Percentiles rank a stretch among this genome's conserved stretches.
Evolutionary conservation across 2,329 filamentous ascomycete species (phyloP).

Genomic region (Xylaria sp.): DNA sequence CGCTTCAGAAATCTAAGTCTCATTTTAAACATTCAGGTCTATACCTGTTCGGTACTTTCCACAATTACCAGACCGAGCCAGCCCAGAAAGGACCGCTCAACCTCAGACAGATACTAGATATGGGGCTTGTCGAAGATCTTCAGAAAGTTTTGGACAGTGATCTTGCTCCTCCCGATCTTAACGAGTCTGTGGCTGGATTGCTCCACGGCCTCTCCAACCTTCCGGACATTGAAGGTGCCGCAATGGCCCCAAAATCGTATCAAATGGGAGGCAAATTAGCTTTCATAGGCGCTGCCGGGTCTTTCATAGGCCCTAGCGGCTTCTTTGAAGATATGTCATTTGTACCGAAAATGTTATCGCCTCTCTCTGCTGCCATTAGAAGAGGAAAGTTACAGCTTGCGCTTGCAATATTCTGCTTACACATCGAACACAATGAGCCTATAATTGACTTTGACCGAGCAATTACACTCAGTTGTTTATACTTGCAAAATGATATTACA

Average conservation of each 20-base stretch:
- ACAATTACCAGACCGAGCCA: neutral
- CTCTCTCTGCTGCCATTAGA: constrained; percentile 6
- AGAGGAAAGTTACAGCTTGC: constrained; percentile 5
- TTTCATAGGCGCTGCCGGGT: neutral
- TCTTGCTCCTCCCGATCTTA: neutral
- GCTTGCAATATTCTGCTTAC: neutral
- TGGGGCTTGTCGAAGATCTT: neutral
- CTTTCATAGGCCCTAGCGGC: neutral
- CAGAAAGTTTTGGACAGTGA: neutral
- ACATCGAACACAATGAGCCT: neutral
- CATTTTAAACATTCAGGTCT: neutral
- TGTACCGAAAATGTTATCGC: neutral
- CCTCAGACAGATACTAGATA: neutral
- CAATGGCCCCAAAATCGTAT: neutral
- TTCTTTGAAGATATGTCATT: neutral
- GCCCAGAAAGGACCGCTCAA: neutral
- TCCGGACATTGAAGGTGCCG: neutral
- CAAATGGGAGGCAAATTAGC: neutral
- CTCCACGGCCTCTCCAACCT: constrained; percentile 6
- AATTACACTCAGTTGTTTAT: neutral
- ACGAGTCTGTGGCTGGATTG: neutral
- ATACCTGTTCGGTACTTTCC: neutral
- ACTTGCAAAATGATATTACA: neutral
- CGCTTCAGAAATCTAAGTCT: neutral
- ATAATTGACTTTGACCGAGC: constrained; percentile 3